A percentile compares a stretch with the other conserved stretches of the same genome.
phyloP scores from a whole-genome alignment of 176 grass and related monocot genomes.

The Ampelocalamus luodianensis region DNA sequence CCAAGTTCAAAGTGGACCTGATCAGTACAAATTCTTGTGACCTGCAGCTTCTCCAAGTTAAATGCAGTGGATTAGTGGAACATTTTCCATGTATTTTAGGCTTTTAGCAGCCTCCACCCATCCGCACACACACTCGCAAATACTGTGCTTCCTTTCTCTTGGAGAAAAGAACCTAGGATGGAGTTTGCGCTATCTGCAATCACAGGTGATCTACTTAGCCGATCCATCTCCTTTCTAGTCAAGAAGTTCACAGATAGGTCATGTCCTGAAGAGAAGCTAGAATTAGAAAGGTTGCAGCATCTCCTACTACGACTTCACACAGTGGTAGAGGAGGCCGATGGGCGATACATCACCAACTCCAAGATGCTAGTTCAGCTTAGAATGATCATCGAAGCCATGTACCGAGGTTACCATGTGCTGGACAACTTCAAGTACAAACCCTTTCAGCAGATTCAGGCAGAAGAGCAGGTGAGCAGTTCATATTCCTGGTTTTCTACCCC shows the following conservation, averaged over 20 bases:
- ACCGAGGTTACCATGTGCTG: neutral
- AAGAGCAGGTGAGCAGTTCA: neutral
- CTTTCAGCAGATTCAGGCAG: neutral
- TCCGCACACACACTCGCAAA: too few relatives aligned
- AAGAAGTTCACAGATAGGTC: neutral
- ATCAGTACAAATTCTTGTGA: too few relatives aligned
- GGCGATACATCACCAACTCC: neutral
- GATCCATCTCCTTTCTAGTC: neutral
- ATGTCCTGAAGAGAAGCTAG: neutral
- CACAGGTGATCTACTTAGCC: neutral
- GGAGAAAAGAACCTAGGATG: too few relatives aligned
- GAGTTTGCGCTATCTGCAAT: too few relatives aligned
- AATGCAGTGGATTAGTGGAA: too few relatives aligned
- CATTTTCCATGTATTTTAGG: too few relatives aligned
- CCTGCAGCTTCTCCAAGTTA: too few relatives aligned
- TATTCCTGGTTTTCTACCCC: neutral
- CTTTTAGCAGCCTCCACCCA: too few relatives aligned
- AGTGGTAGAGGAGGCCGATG: constrained; percentile 2
- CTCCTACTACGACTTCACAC: constrained; percentile 3
- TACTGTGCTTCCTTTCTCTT: too few relatives aligned
- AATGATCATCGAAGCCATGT: neutral
- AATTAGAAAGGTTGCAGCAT: neutral
- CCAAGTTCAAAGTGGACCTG: too few relatives aligned
- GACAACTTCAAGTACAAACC: neutral
- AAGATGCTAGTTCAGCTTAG: neutral